Evolutionary conservation across 768 basidiomycete species (phyloP).

Genomic region (Vishniacozyma victoriae): DNA sequence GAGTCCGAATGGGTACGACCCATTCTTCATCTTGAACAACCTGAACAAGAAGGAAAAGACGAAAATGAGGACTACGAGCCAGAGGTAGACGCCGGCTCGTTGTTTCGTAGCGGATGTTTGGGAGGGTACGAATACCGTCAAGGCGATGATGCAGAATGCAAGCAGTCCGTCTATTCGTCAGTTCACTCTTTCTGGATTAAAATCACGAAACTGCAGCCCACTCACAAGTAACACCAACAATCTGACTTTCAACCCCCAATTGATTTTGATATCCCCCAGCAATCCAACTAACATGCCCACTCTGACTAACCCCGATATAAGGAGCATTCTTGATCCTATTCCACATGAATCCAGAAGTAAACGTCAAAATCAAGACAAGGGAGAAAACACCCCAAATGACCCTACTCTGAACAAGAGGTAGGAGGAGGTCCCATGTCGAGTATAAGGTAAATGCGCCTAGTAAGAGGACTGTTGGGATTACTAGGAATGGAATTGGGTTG

Average conservation of each 20-base stretch:
- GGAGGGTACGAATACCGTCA: conserved; percentile 62
- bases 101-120: conserved; percentile 66
- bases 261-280: conserved; percentile 83
- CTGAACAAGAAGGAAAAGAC: conserved; percentile 81
- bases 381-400: conserved; percentile 52
- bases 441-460: conserved; percentile 50
- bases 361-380: conserved; percentile 62
- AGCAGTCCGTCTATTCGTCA: conserved; percentile 68
- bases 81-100: conserved; percentile 79
- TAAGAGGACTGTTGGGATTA: conserved; percentile 52
- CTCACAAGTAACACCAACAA: conserved; percentile 79
- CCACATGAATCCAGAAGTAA: conserved; percentile 96
- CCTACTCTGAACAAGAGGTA: conserved; percentile 38
- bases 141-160: conserved; percentile 68
- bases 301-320: conserved; percentile 55
- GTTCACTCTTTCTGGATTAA: neutral
- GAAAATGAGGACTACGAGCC: conserved; percentile 72
- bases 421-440: conserved; percentile 31
- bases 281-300: conserved; percentile 63
- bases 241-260: conserved; percentile 85
- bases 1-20: conserved; percentile 53
- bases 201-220: conserved; percentile 21
- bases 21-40: conserved; percentile 84
- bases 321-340: conserved; percentile 79
- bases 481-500: conserved; percentile 51